Percentiles rank a stretch among this genome's conserved stretches.
phyloP scores from a whole-genome alignment of 257 asterid genomes.

The Craterostigma plantagineum region DNA sequence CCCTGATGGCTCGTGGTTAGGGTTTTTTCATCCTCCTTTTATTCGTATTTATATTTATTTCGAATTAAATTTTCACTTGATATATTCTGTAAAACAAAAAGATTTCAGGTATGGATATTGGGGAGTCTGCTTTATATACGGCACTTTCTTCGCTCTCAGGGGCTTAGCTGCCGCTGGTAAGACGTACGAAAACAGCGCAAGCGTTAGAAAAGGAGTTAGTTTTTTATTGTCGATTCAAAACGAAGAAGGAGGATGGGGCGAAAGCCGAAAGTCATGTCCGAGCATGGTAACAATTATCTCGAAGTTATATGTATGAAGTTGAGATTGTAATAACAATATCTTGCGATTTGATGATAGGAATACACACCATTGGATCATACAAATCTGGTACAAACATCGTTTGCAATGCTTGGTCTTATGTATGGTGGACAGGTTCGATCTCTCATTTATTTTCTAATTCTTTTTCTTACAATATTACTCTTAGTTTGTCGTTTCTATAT shows the following conservation, averaged over 20 bases:
- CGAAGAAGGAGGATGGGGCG: slow-evolving; percentile 94
- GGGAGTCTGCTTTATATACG: slow-evolving; percentile 70
- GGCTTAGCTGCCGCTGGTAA: slow-evolving; percentile 43
- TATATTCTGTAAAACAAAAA: too few relatives aligned
- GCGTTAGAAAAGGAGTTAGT: slow-evolving; percentile 31
- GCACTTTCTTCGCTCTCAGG: slow-evolving; percentile 41
- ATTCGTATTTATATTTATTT: background rate
- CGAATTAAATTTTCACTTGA: background rate
- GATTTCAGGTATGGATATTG: slow-evolving; percentile 51
- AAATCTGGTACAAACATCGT: slow-evolving; percentile 63
- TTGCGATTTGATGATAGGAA: slow-evolving; percentile 21
- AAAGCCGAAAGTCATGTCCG: slow-evolving; percentile 60
- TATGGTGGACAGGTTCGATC: slow-evolving; percentile 47
- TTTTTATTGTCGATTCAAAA: slow-evolving; percentile 43
- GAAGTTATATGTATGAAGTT: too few relatives aligned
- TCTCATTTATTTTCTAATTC: too few relatives aligned
- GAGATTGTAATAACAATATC: background rate
- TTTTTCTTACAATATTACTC: too few relatives aligned
- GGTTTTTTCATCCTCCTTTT: background rate
- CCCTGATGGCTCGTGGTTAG: slow-evolving; percentile 65
- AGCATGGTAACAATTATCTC: slow-evolving; percentile 28
- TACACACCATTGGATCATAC: slow-evolving; percentile 57
- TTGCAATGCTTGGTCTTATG: slow-evolving; percentile 83
- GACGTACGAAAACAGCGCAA: slow-evolving; percentile 32
- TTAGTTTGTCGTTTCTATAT: background rate